A percentile compares a stretch with the other conserved stretches of the same genome.
phyloP scores from a whole-genome alignment of 2,329 filamentous ascomycete species.

The Fusarium pseudocircinatum region DNA sequence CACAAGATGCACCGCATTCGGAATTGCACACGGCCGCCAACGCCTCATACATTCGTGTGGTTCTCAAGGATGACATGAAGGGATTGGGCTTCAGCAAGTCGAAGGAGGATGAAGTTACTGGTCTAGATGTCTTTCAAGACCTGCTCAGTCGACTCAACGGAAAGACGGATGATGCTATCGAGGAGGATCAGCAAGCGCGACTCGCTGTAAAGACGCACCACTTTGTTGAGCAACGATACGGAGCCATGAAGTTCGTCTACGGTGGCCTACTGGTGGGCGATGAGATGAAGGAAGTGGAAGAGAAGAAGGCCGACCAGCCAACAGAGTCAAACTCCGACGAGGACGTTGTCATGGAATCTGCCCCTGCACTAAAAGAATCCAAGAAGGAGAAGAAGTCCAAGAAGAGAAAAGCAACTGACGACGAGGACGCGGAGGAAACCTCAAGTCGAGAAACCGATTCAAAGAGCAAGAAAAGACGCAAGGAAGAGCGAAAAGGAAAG shows the following conservation, averaged over 20 bases:
- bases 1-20: conserved; percentile 77
- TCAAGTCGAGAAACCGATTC: conserved; percentile 44
- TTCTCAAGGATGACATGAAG: conserved; percentile 89
- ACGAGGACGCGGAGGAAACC: conserved; percentile 47
- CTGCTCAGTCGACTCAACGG: conserved; percentile 90
- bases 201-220: conserved; percentile 76
- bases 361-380: conserved; percentile 37
- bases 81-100: conserved; percentile 86
- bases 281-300: conserved; percentile 57
- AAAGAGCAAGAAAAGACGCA: conserved; percentile 51
- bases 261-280: conserved; percentile 77
- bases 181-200: conserved; percentile 73
- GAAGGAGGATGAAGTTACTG: conserved; percentile 81
- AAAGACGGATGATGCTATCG: conserved; percentile 77
- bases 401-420: conserved; percentile 58
- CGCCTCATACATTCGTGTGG: conserved; percentile 84
- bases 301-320: conserved; percentile 20
- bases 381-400: conserved; percentile 59
- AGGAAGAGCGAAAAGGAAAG: conserved; percentile 51
- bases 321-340: conserved; percentile 26
- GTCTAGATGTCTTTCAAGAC: conserved; percentile 86
- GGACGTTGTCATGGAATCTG: conserved; percentile 37
- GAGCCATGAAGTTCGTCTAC: conserved; percentile 84
- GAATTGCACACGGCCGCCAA: conserved; percentile 82
- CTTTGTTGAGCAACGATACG: conserved; percentile 80